A percentile compares a stretch with the other conserved stretches of the same genome.
Evolutionary conservation across 129 eudicot species (phyloP).

Genomic region (Solidago caesia): DNA sequence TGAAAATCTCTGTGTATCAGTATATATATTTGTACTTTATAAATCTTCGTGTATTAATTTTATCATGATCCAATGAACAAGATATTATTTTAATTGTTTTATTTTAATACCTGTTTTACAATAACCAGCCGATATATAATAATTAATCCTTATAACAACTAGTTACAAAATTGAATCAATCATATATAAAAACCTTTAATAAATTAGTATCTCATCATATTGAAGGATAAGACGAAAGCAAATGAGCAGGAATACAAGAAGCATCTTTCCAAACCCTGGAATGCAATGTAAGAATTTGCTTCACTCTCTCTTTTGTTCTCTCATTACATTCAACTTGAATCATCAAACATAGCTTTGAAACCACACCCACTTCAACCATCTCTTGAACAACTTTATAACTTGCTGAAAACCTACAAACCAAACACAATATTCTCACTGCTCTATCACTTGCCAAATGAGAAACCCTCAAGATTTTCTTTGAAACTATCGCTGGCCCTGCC

Average conservation of each 20-base stretch:
- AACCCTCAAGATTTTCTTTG: slow-evolving; percentile 68
- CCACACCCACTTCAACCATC: slow-evolving; percentile 68
- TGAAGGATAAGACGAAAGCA: slow-evolving; percentile 47
- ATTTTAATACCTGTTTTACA: too few species aligned
- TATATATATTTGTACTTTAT: too few species aligned
- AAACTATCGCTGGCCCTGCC: slow-evolving; percentile 60
- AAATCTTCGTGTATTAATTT: too few species aligned
- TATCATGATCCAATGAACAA: too few species aligned
- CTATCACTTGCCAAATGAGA: slow-evolving; percentile 57
- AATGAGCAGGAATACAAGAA: slow-evolving; percentile 48
- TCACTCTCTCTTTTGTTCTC: slow-evolving; percentile 56
- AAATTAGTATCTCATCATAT: neutral
- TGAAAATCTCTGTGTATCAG: too few species aligned
- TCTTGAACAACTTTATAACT: slow-evolving; percentile 44
- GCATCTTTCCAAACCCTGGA: slow-evolving; percentile 59
- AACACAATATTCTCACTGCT: slow-evolving; percentile 49
- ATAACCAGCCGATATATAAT: too few species aligned
- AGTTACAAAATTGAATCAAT: too few species aligned
- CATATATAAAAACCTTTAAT: neutral
- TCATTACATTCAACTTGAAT: slow-evolving; percentile 53
- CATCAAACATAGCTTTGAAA: slow-evolving; percentile 58
- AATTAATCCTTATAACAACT: too few species aligned
- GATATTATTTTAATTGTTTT: too few species aligned
- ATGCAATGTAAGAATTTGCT: slow-evolving; percentile 49
- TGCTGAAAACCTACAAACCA: slow-evolving; percentile 42